Percentiles rank a stretch among this genome's conserved stretches.
Evolutionary conservation across 768 basidiomycete genomes (phyloP).

Genomic region (Roridomyces roridus): DNA sequence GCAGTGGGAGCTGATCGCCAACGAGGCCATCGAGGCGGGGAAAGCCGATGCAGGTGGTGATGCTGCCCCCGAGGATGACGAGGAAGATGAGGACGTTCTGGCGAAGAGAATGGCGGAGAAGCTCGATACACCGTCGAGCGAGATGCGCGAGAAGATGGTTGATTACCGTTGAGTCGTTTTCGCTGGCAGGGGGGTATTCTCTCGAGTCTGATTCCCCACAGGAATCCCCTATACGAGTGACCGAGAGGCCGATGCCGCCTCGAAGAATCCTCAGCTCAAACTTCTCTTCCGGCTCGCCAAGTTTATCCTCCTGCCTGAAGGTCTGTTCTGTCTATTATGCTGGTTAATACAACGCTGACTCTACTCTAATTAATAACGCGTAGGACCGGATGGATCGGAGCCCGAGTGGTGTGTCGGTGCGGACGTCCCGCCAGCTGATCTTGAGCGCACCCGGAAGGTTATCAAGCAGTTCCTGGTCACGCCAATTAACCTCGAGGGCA

Average conservation of each 20-base stretch:
- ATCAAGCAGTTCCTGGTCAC: constrained; percentile 84
- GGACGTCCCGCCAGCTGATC: constrained; percentile 65
- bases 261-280: constrained; percentile 80
- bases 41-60: neutral
- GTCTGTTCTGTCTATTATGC: constrained; percentile 43
- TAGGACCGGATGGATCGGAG: constrained; percentile 45
- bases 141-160: constrained; percentile 18
- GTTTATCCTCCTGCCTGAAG: constrained; percentile 71
- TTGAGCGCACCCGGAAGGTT: constrained; percentile 73
- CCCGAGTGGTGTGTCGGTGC: constrained; percentile 76
- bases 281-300: constrained; percentile 82
- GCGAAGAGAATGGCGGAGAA: constrained; percentile 21
- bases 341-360: constrained; percentile 6
- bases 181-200: constrained; percentile 58
- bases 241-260: constrained; percentile 77
- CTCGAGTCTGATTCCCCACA: constrained; percentile 33
- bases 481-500: constrained; percentile 83
- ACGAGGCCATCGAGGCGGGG: constrained; percentile 5
- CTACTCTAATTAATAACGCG: no score
- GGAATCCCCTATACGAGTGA: constrained; percentile 80
- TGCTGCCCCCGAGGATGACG: constrained; percentile 5
- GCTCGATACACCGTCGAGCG: constrained; percentile 17
- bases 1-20: constrained; percentile 14
- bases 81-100: constrained; percentile 15
- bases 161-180: constrained; percentile 13